phyloP scores from a whole-genome alignment of 257 asterid species.

The Ehretia macrophylla region DNA sequence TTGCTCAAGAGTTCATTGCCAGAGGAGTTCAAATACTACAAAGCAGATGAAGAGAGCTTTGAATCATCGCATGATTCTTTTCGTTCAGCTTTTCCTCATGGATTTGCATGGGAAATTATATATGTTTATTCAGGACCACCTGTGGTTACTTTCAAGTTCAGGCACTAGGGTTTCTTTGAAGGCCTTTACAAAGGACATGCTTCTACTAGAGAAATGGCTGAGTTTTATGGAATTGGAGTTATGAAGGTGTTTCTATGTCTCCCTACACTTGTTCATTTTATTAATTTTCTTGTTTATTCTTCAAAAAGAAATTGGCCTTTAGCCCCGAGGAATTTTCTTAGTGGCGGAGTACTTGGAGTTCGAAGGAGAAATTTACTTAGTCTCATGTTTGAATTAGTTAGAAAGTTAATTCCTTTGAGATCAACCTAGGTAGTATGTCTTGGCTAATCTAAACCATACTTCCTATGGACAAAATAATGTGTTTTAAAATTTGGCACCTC shows the following conservation, averaged over 20 bases:
- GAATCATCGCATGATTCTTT: slow-evolving; percentile 75
- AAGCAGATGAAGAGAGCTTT: slow-evolving; percentile 76
- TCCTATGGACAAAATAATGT: too few relatives aligned
- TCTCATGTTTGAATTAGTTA: too few relatives aligned
- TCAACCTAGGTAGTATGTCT: too few relatives aligned
- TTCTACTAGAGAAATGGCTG: slow-evolving; percentile 66
- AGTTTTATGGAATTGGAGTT: slow-evolving; percentile 63
- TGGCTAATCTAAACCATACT: too few relatives aligned
- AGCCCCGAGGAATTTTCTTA: too few relatives aligned
- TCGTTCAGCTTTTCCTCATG: slow-evolving; percentile 69
- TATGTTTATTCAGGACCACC: slow-evolving; percentile 78
- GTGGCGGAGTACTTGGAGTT: too few relatives aligned
- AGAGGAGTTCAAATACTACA: slow-evolving; percentile 63
- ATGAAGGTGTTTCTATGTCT: slow-evolving; percentile 42
- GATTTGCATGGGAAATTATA: slow-evolving; percentile 85
- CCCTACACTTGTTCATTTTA: background rate
- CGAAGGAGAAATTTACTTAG: too few relatives aligned
- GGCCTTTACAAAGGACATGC: slow-evolving; percentile 75
- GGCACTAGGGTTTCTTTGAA: slow-evolving; percentile 95
- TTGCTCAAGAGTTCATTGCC: slow-evolving; percentile 79
- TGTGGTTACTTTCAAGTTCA: slow-evolving; percentile 56
- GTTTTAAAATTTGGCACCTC: too few relatives aligned
- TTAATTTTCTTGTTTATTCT: background rate
- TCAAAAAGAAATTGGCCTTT: too few relatives aligned
- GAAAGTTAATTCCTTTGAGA: too few relatives aligned